Base-by-base conservation (phyloP, 345 rosid genomes). In the Eucalyptus regnans region DNA sequence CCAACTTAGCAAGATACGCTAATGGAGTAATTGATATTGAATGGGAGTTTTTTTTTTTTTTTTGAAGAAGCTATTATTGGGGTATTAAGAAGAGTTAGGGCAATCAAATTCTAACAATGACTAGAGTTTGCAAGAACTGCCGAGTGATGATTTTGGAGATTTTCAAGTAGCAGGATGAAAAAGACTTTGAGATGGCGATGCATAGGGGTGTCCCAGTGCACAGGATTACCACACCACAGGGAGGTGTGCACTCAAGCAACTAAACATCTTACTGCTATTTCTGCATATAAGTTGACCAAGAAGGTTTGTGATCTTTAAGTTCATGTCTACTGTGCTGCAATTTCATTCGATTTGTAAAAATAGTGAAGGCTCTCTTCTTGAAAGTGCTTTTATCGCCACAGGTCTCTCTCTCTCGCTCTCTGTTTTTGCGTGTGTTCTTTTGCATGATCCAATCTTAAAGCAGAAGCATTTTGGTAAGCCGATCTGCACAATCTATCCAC, bases 111-210 rank as follows among this genome's bases (percentile, higher is more conserved):
- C 88, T 37, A 62, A 79, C 3, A 91, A 88, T 46, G 91, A 91
- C 22, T 88, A 80, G 91, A 92, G 90, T 68, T 66, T 89, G 43
- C 94, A 93, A 88, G 98, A 94, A 50, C 88, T 62, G 87, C 93
- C 90, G 22, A 99, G 96, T 86, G 99, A 98, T 49, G 97, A 96
- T 94, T 98, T 97, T 60, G 99, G 99, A 29, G 99, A 98, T 91
- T 98, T 98, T 92, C 98, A 98, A 92, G 95, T 96, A 22, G 99
- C 99, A 7, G 92, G 94, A 83, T 94, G 90, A 91, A 60, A 89
- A 49, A 91, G 27, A 29, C 31, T 52, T 54, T 20, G 14, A 58
- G 49, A 54, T 6, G 46, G 25, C 8, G 13, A 71, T 37, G 46
- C 43, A 37, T 37, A 71, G 46, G 25, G 46, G 27, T 37, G 46